Evolutionary conservation across 805 yeast genomes (phyloP), one percentile per base, ranked within the genome.

Genomic region (Lipomyces sp.): DNA sequence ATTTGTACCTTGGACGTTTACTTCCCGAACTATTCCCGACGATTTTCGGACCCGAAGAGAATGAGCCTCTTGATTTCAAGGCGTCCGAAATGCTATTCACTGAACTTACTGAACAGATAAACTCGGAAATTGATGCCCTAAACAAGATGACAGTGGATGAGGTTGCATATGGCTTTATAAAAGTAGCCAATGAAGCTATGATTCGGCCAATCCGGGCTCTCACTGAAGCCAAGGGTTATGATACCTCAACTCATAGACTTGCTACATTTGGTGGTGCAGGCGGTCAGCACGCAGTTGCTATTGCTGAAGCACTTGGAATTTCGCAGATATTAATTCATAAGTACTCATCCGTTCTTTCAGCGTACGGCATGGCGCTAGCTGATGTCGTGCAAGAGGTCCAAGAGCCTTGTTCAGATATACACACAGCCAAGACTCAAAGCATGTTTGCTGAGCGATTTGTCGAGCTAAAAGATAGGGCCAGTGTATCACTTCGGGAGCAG

Each of bases 261-360:
- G 96, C 92, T 1, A 84, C 94, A 1, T 92, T 92, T 78, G 97
- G 97, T 57, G 97, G 97, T 59, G 96, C 96, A 33, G 97, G 97
- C 62, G 97, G 97, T 7, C 97, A 92, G 77, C 93, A 90, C 77
- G 93, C 95, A 1, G 87, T 85, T 59, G 87, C 90, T 8, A 87
- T 92, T 45, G 96, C 96, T 0, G 82, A 85, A 64, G 82, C 84
- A 33, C 80, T 92, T 67, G 92, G 92, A 7, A 89, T 92, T 58
- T 76, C 80, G 11, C 84, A 86, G 35, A 89, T 92, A 6, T 77
- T 90, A 42, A 87, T 90, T 33, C 97, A 92, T 77, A 84, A 88
- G 75, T 90, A 90, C 76, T 90, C 97, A 1, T 90, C 96, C 0
- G 86, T 92, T 53, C 80, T 92, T 10, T 90, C 96, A 0, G 97